phyloP scores from a whole-genome alignment of 2,329 filamentous ascomycete species.

The Monilinia laxa region DNA sequence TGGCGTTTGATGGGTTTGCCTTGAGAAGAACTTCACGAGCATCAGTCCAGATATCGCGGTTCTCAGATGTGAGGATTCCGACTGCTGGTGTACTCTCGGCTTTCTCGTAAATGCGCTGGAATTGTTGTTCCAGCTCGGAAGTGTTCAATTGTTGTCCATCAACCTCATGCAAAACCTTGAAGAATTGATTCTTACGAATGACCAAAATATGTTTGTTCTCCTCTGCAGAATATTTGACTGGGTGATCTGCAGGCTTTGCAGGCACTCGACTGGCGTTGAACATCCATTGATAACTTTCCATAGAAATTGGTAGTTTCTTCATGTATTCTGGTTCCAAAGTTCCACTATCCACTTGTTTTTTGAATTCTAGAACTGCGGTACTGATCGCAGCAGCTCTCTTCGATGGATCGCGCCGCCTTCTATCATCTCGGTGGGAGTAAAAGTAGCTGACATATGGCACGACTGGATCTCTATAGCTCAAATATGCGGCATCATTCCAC shows the following conservation, averaged over 20 bases:
- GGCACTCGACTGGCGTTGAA: constrained; percentile 92
- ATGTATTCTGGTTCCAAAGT: constrained; percentile 96
- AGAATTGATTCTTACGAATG: constrained; percentile 95
- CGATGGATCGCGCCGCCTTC: constrained; percentile 78
- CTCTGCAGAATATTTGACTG: constrained; percentile 72
- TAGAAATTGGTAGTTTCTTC: constrained; percentile 95
- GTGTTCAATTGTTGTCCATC: constrained; percentile 84
- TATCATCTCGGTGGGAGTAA: constrained; percentile 96
- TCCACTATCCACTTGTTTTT: constrained; percentile 80
- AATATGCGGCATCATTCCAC: constrained; percentile 96
- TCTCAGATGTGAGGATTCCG: constrained; percentile 83
- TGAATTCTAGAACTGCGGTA: constrained; percentile 86
- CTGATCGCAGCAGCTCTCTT: constrained; percentile 92
- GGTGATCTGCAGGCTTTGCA: constrained; percentile 76
- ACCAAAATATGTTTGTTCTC: constrained; percentile 86
- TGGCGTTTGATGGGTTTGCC: constrained; percentile 75
- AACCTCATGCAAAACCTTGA: constrained; percentile 82
- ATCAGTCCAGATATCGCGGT: constrained; percentile 90
- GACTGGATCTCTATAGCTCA: constrained; percentile 90
- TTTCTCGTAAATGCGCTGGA: constrained; percentile 77
- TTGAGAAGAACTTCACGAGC: constrained; percentile 73
- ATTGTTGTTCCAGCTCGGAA: constrained; percentile 85
- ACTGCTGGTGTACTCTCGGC: constrained; percentile 73
- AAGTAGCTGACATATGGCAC: constrained; percentile 99
- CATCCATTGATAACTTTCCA: constrained; percentile 99